Evolutionary conservation across 2,329 filamentous ascomycete genomes (phyloP), one percentile per base, ranked within the genome.

Genomic region (Fusarium oxysporum): DNA sequence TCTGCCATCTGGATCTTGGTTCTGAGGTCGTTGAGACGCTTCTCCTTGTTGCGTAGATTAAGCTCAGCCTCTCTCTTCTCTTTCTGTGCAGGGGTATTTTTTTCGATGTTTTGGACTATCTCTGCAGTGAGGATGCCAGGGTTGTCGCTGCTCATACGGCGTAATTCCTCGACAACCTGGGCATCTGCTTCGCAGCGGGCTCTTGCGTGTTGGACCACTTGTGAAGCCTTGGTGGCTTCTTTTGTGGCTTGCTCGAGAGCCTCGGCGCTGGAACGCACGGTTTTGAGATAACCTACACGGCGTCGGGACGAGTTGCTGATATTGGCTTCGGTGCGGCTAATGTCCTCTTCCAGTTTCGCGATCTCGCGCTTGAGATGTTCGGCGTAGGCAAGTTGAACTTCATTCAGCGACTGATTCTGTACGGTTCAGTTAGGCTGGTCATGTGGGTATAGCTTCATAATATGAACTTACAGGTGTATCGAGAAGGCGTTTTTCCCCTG

Each of bases 71-170:
- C 3, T 23, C 33, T 28, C 16, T 47, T 38, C n/a, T 17, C 5
- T 1, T 19, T 21, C 8, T 28, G n/a, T 6, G 32, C 25, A 3
- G 48, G 38, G 4, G n/a, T 38, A 3, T 38, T 30, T 0, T 37
- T 17, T 1, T 35, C 30, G 3, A 37, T 13, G 5, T 17, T 6
- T 2, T 17, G 17, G 1, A 48, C 11, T 1, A 4, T n/a, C 3
- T 58, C 59, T 5, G 14, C 6, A 3, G 62, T 25, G 12, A 54
- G n/a, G 3, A 35, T 16, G 5, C 10, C 13, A 1, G 33, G 19
- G 23, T 41, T 23, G 0, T n/a, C 19, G 7, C 13, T 43, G 9
- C 35, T 41, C 1, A 62, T 13, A 1, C 16, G 44, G 6, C 58
- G 66, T 3, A 35, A 13, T 6, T 54, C 6, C 5, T 37, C 28